Evolutionary conservation across 116 monocot species (phyloP), one percentile per base, ranked within the genome.

Genomic region (Cymodocea nodosa): DNA sequence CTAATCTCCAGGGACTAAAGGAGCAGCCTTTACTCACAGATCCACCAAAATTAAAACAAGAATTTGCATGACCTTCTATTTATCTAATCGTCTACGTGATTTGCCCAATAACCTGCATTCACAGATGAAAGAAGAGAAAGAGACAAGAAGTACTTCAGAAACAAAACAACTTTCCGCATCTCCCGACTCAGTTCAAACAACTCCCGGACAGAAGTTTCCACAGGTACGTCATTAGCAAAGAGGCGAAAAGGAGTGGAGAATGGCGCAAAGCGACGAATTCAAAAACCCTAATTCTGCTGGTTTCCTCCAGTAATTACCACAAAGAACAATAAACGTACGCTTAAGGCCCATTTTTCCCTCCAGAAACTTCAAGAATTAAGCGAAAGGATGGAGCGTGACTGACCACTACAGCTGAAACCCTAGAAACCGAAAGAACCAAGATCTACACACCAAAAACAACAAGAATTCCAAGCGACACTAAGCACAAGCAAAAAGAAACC

Each of bases 241-340:
- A 53, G 34, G 15, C 24, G n/a, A n/a, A 24, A 30, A 52, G 52
- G 8, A 30, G 30, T 30, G 30, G 30, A 52, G 30, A 49, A 49
- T 14, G 20, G 23, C 39, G 22, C 37, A 2, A 52, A 30, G 19
- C 9, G 52, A 3, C 66, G 34, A 14, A 52, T 52, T 22, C 56
- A 68, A 56, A 30, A 54, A 68, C 55, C 54, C 54, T 36, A 52
- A 66, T 66, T 67, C 54, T 54, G 15, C 30, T 11, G 44, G 57
- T 44, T 44, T 30, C 20, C 53, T 67, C 23, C 35, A 1, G 35
- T 8, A 57, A 58, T 30, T 57, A 17, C 14, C 57, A 30, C 12
- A 14, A 44, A 58, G 18, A 12, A 37, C 55, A 5, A 53, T 30
- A 25, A 4, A 35, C 35, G 11, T 39, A 14, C 34, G 23, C 67